Percentiles rank a stretch among this genome's conserved stretches.
Evolutionary conservation across 139 green algal genomes (phyloP).

Genomic region (Chlorella sp.): DNA sequence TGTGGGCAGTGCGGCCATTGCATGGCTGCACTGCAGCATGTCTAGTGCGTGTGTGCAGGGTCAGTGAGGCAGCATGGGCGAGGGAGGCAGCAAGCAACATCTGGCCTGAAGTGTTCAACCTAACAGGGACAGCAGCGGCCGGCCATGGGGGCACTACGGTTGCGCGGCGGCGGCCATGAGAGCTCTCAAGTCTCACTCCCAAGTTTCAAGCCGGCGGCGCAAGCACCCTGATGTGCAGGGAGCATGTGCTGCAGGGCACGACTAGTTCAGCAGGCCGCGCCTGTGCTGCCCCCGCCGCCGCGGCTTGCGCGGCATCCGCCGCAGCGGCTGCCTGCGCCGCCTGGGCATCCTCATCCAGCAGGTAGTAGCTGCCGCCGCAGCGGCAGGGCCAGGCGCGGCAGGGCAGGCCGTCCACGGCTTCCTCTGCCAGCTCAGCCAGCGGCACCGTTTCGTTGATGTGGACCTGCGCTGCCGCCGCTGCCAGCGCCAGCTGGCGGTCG

Average conservation of each 20-base stretch:
- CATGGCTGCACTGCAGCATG: no score
- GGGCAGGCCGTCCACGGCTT: constrained; percentile 4
- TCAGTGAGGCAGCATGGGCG: no score
- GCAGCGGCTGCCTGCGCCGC: background rate
- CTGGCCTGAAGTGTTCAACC: no score
- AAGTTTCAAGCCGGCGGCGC: background rate
- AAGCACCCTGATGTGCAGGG: constrained; percentile 42
- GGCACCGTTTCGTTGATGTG: constrained; percentile 27
- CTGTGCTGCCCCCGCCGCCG: background rate
- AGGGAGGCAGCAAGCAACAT: no score
- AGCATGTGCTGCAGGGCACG: constrained; percentile 47
- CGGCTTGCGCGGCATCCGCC: background rate
- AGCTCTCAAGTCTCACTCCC: no score
- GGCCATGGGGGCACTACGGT: no score
- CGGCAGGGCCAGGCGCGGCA: constrained; percentile 48
- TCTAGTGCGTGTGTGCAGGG: no score
- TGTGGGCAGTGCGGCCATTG: no score
- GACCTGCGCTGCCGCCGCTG: background rate
- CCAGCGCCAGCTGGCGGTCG: constrained; percentile 37
- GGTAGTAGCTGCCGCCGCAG: constrained; percentile 38
- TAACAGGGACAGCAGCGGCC: no score
- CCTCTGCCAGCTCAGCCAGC: constrained; percentile 10
- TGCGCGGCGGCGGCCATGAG: no score
- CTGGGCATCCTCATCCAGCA: background rate
- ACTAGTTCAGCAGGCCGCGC: background rate